phyloP scores from a whole-genome alignment of 371 early-diverging fungal species.

The Funneliformis caledonium region DNA sequence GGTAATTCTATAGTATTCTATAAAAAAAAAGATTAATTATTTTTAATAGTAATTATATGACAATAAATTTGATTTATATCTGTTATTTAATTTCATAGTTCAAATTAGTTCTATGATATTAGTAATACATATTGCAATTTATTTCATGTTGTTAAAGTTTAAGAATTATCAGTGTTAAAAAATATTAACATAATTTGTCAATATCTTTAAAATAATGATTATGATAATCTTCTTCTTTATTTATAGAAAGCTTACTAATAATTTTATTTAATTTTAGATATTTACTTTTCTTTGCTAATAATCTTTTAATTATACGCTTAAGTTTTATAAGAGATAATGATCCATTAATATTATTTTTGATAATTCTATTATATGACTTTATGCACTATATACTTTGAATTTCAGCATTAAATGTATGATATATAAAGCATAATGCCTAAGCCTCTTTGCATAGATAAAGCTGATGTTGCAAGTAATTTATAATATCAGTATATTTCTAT shows the following conservation, averaged over 20 bases:
- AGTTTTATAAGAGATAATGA: neutral
- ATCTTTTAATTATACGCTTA: neutral
- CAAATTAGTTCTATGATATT: too few species aligned
- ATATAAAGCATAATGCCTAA: neutral
- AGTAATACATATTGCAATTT: too few species aligned
- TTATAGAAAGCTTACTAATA: too few species aligned
- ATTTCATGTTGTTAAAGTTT: neutral
- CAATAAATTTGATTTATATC: too few species aligned
- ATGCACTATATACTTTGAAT: neutral
- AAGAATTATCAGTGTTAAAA: neutral
- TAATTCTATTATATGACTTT: neutral
- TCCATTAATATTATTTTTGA: slow-evolving; percentile 7
- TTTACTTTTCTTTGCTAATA: neutral
- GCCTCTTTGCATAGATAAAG: neutral
- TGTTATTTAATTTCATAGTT: too few species aligned
- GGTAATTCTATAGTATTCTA: too few species aligned
- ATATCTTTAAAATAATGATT: neutral
- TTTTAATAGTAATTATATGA: too few species aligned
- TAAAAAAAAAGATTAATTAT: too few species aligned
- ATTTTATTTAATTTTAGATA: neutral
- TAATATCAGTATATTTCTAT: neutral
- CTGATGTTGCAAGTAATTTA: neutral
- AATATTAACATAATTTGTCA: neutral
- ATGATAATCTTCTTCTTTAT: neutral
- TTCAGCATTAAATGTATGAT: neutral